Conservation (phyloP, 176 grass and related monocot genomes). For the Oryza meyeriana region DNA sequence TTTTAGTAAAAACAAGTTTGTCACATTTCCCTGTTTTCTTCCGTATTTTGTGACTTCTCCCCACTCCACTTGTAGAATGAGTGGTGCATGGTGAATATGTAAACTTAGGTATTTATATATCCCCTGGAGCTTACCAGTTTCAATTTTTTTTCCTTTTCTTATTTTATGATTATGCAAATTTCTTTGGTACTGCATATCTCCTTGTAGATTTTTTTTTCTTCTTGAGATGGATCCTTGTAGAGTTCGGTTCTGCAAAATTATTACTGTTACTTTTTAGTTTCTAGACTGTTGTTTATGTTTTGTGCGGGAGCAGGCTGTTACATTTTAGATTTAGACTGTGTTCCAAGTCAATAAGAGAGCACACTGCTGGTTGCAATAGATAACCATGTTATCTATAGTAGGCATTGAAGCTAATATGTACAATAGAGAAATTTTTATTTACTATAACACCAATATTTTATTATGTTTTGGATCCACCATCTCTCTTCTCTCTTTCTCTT, state of each 20-base stretch:
- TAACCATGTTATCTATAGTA: too few species aligned
- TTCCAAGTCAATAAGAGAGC: too few species aligned
- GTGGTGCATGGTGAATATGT: not conserved
- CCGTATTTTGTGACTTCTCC: not conserved
- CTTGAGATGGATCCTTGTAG: too few species aligned
- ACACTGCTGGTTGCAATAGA: too few species aligned
- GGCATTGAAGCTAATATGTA: too few species aligned
- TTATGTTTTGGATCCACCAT: too few species aligned
- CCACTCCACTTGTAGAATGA: not conserved
- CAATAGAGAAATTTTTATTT: too few species aligned
- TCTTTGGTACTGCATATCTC: not conserved
- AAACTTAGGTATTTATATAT: not conserved
- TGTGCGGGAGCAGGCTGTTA: not conserved
- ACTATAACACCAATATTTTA: too few species aligned
- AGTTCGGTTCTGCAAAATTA: not conserved
- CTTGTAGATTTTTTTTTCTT: too few species aligned
- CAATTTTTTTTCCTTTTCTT: not conserved
- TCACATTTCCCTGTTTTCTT: not conserved
- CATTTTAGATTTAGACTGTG: not conserved
- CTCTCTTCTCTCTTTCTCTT: too few species aligned
- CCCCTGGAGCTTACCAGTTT: not conserved
- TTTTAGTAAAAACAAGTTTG: not conserved
- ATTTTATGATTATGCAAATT: slow-evolving; percentile 2
- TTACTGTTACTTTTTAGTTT: not conserved
- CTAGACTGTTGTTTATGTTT: not conserved